A percentile compares a stretch with the other conserved stretches of the same genome.
Evolutionary conservation across 257 asterid species (phyloP).

Genomic region (Scutellaria baicalensis): DNA sequence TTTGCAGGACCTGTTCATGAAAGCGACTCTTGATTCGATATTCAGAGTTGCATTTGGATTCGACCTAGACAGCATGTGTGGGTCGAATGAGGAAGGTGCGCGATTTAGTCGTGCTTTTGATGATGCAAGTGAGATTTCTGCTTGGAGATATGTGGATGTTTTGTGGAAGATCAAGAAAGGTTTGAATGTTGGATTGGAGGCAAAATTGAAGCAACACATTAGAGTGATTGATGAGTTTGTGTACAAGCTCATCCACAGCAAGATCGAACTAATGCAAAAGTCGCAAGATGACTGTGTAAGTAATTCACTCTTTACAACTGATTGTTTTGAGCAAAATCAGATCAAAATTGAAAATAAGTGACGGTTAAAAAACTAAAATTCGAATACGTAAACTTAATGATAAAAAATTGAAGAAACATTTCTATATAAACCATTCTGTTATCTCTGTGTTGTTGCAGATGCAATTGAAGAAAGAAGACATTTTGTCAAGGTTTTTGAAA

Average conservation of each 20-base stretch:
- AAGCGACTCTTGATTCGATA: conserved; percentile 41
- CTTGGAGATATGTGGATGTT: conserved; percentile 44
- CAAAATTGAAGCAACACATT: conserved; percentile 23
- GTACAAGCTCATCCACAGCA: conserved; percentile 33
- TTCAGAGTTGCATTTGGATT: conserved; percentile 48
- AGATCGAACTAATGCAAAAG: conserved; percentile 24
- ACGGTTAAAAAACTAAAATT: too few species aligned
- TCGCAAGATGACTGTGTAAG: conserved; percentile 21
- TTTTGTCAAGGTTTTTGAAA: conserved; percentile 33
- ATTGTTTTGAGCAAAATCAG: too few species aligned
- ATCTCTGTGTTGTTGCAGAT: background rate
- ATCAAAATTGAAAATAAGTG: too few species aligned
- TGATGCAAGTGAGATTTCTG: conserved; percentile 36
- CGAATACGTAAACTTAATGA: too few species aligned
- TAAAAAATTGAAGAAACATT: background rate
- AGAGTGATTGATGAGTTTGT: conserved; percentile 34
- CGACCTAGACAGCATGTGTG: conserved; percentile 39
- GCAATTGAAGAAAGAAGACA: conserved; percentile 31
- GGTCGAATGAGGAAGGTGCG: conserved; percentile 37
- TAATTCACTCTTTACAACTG: background rate
- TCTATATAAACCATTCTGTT: background rate
- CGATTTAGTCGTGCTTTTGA: conserved; percentile 42
- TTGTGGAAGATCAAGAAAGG: conserved; percentile 46
- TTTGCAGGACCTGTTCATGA: conserved; percentile 48
- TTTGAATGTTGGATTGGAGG: conserved; percentile 46